Percentiles rank a stretch among this genome's conserved stretches.
Conservation (phyloP, 768 basidiomycete genomes). For the Cyclocybe cylindracea region DNA sequence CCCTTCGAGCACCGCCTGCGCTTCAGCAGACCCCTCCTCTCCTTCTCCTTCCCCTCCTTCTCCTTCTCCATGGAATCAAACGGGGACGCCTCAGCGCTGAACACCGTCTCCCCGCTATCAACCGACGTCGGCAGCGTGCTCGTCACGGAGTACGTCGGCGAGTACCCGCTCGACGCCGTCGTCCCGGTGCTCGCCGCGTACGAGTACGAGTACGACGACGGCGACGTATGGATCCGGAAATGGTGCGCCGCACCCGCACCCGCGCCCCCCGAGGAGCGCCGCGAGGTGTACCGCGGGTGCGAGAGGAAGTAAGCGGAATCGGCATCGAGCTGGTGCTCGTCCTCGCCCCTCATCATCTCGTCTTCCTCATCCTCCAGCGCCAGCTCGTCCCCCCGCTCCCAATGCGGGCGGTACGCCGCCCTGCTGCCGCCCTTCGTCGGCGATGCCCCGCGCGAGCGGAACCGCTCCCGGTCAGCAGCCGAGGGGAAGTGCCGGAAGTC, state of each 20-base stretch:
- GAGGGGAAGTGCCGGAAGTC: slow-evolving; percentile 65
- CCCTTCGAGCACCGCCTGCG: slow-evolving; percentile 10
- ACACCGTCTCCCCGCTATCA: slow-evolving; percentile 29
- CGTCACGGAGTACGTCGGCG: slow-evolving; percentile 16
- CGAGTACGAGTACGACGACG: too few relatives aligned
- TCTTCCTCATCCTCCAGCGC: slow-evolving; percentile 26
- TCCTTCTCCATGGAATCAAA: slow-evolving; percentile 12
- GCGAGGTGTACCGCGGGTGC: slow-evolving; percentile 12
- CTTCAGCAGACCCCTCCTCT: slow-evolving; percentile 16
- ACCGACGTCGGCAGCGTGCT: slow-evolving; percentile 25
- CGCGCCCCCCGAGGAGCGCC: slow-evolving; percentile 2
- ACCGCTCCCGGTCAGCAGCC: slow-evolving; percentile 23
- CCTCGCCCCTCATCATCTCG: slow-evolving; percentile 9
- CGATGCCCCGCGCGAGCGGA: slow-evolving; percentile 12
- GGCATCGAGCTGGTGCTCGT: slow-evolving; percentile 4
- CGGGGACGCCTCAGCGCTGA: slow-evolving; percentile 3
- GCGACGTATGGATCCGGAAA: slow-evolving; percentile 2
- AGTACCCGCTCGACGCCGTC: slow-evolving; percentile 14
- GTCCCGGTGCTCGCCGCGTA: background rate
- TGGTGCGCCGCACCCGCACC: too few relatives aligned
- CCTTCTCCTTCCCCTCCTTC: slow-evolving; percentile 23
- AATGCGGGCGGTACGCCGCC: background rate
- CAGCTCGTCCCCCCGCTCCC: slow-evolving; percentile 19
- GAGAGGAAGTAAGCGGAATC: background rate
- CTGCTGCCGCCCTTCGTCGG: slow-evolving; percentile 19